Conservation (phyloP, 345 rosid species). For the Pugionium dolabratum region DNA sequence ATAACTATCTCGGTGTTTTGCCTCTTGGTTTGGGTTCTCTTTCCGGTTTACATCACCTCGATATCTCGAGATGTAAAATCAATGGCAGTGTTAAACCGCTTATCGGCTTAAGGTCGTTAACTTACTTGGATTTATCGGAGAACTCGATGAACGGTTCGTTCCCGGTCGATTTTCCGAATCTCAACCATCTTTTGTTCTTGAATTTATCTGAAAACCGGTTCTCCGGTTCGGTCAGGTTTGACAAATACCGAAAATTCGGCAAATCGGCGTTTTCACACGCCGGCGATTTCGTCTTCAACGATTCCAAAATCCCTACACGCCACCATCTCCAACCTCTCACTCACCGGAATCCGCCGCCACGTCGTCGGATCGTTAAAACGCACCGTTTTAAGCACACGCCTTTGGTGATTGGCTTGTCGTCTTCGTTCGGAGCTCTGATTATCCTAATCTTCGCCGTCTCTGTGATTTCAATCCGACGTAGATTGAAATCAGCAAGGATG, state of each 20-base stretch:
- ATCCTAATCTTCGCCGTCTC: conserved; percentile 33
- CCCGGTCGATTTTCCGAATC: conserved; percentile 76
- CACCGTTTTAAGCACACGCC: conserved; percentile 33
- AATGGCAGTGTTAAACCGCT: conserved; percentile 51
- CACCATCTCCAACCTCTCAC: conserved; percentile 26
- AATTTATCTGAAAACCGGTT: conserved; percentile 76
- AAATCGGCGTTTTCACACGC: conserved; percentile 63
- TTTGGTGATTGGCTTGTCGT: conserved; percentile 49
- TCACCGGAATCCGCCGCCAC: conserved; percentile 29
- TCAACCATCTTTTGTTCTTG: conserved; percentile 50
- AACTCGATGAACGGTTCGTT: conserved; percentile 69
- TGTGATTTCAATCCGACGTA: conserved; percentile 40
- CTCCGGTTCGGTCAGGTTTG: conserved; percentile 51
- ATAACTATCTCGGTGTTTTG: conserved; percentile 50
- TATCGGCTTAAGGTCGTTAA: conserved; percentile 54
- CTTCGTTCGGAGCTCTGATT: conserved; percentile 46
- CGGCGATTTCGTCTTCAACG: conserved; percentile 49
- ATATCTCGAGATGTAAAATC: conserved; percentile 70
- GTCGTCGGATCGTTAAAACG: conserved; percentile 13
- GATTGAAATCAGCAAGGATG: conserved; percentile 40
- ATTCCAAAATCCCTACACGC: conserved; percentile 43
- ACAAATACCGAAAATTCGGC: conserved; percentile 56
- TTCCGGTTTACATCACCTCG: conserved; percentile 50
- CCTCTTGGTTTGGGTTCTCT: conserved; percentile 60
- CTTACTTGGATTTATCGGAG: conserved; percentile 65